Percentiles rank a stretch among this genome's conserved stretches.
These are phyloP conservation scores for Pigoraptor vietnamica DNA, from an alignment of 78 protist species.

Conservation along the genomic window DNA sequence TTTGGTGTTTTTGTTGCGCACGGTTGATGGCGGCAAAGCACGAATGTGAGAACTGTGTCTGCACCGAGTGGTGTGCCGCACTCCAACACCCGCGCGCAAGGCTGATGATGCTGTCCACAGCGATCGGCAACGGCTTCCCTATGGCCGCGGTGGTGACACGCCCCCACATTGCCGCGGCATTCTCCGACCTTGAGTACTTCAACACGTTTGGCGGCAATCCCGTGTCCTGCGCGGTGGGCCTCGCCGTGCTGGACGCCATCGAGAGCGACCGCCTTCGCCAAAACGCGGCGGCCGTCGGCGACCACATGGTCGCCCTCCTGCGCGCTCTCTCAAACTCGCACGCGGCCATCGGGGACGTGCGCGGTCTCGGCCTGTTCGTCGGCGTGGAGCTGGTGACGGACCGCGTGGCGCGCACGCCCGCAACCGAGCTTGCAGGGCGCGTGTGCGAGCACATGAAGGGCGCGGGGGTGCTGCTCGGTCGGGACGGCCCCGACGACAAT, in stretches of 20 bases:
- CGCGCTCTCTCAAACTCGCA: background rate
- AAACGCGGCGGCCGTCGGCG: slow-evolving; percentile 26
- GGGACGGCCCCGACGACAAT: slow-evolving; percentile 43
- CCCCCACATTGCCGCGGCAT: background rate
- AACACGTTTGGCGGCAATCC: slow-evolving; percentile 84
- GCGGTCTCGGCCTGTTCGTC: slow-evolving; percentile 73
- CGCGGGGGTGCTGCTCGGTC: slow-evolving; percentile 14
- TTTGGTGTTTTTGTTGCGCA: background rate
- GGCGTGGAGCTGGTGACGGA: slow-evolving; percentile 76
- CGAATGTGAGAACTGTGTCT: background rate
- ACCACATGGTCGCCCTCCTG: background rate
- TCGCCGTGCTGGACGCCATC: slow-evolving; percentile 54
- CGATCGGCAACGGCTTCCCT: slow-evolving; percentile 77
- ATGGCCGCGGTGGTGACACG: slow-evolving; percentile 65
- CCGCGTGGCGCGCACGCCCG: slow-evolving; percentile 15
- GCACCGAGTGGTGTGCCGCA: too few species aligned
- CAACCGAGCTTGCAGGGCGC: background rate
- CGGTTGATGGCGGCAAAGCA: background rate
- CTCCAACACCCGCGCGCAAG: too few species aligned
- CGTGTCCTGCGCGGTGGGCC: slow-evolving; percentile 54
- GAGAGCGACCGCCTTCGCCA: slow-evolving; percentile 24
- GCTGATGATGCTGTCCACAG: background rate
- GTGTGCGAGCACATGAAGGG: background rate
- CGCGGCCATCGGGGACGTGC: slow-evolving; percentile 67
- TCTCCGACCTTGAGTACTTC: slow-evolving; percentile 41